Evolutionary conservation across 768 basidiomycete genomes (phyloP).

Genomic region (Termitomyces eurrhizus): DNA sequence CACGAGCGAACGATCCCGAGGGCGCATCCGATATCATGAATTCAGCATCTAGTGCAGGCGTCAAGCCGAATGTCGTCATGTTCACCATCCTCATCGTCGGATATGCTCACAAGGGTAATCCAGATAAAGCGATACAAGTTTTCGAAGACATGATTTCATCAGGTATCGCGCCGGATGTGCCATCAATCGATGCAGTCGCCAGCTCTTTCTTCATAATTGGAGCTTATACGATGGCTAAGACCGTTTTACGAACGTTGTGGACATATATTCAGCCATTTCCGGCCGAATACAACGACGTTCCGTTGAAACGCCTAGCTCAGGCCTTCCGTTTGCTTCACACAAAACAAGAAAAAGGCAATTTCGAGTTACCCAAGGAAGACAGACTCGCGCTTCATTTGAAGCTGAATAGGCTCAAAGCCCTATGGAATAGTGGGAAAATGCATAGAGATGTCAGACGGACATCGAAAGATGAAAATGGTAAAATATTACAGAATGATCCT

Average conservation of each 20-base stretch:
- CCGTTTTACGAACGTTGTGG: conserved; percentile 62
- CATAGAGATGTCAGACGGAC: not conserved
- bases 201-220: conserved; percentile 63
- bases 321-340: conserved; percentile 43
- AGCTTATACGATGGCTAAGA: conserved; percentile 45
- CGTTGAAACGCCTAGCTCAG: conserved; percentile 41
- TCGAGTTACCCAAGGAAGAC: conserved; percentile 25
- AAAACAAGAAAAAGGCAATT: conserved; percentile 11
- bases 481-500: not conserved
- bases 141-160: conserved; percentile 62
- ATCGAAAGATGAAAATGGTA: not conserved
- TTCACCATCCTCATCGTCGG: conserved; percentile 78
- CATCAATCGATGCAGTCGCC: conserved; percentile 66
- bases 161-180: conserved; percentile 66
- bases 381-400: conserved; percentile 35
- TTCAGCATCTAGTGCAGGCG: conserved; percentile 43
- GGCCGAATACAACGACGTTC: conserved; percentile 34
- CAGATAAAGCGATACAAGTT: conserved; percentile 44
- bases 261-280: conserved; percentile 60
- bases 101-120: conserved; percentile 56
- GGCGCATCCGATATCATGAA: conserved; percentile 55
- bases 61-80: conserved; percentile 60
- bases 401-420: conserved; percentile 21
- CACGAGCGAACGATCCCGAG: conserved; percentile 51
- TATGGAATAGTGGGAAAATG: conserved; percentile 8